phyloP scores from a whole-genome alignment of 1,284 basidiomycete genomes.

The Heliocybe sulcata region DNA sequence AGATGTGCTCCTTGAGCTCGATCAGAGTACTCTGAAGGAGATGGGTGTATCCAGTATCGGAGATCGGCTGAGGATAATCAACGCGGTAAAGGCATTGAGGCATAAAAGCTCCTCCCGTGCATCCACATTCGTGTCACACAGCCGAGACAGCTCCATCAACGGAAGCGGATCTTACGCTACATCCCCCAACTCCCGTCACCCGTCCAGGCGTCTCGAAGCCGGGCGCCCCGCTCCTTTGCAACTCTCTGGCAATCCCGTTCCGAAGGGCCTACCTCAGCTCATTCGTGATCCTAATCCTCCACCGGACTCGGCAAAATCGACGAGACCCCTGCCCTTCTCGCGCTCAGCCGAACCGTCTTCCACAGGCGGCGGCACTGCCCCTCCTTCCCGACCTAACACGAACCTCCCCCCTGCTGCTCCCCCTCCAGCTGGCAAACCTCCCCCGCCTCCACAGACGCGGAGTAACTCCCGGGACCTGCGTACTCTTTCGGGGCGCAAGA shows the following conservation, averaged over 20 bases:
- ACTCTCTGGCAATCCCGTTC: slow-evolving; percentile 36
- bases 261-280: slow-evolving; percentile 56
- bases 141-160: slow-evolving; percentile 12
- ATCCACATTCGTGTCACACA: background rate
- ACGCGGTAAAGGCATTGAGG: slow-evolving; percentile 76
- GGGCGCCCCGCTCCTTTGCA: slow-evolving; percentile 62
- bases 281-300: slow-evolving; percentile 42
- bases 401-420: slow-evolving; percentile 62
- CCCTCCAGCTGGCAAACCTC: slow-evolving; percentile 54
- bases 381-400: slow-evolving; percentile 33
- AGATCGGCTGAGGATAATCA: slow-evolving; percentile 80
- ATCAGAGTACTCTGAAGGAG: slow-evolving; percentile 80
- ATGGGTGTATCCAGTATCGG: slow-evolving; percentile 86
- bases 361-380: slow-evolving; percentile 19
- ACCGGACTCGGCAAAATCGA: slow-evolving; percentile 45
- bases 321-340: slow-evolving; percentile 24
- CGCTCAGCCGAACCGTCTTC: slow-evolving; percentile 18
- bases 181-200: slow-evolving; percentile 2
- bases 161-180: background rate
- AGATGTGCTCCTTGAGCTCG: slow-evolving; percentile 83
- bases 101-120: slow-evolving; percentile 34
- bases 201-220: slow-evolving; percentile 36
- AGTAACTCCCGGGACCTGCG: slow-evolving; percentile 1
- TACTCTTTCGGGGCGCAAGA: background rate
- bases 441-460: slow-evolving; percentile 38